These are phyloP conservation scores for Melanogaster broomeanus DNA, from an alignment of 768 basidiomycete genomes.

Conservation along the genomic window DNA sequence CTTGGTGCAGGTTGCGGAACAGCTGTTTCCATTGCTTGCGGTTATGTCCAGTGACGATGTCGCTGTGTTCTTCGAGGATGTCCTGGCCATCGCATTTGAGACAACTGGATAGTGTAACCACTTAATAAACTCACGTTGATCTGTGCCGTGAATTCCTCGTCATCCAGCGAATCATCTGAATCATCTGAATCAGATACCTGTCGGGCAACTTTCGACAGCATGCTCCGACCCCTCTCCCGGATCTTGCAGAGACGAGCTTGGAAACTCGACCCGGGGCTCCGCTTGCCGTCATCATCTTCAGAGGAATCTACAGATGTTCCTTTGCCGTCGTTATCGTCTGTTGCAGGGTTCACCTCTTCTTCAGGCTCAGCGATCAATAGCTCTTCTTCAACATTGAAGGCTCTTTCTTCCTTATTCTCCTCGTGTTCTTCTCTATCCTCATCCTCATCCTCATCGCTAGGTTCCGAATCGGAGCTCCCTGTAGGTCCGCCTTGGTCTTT, in stretches of 20 bases:
- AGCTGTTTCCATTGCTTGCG: slow-evolving; percentile 54
- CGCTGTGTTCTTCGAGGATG: slow-evolving; percentile 59
- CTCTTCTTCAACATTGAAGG: slow-evolving; percentile 47
- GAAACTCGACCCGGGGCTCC: slow-evolving; percentile 38
- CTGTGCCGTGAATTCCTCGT: slow-evolving; percentile 56
- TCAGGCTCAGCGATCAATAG: slow-evolving; percentile 41
- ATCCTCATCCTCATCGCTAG: slow-evolving; percentile 30
- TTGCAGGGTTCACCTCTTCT: neutral
- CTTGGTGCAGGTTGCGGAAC: slow-evolving; percentile 63
- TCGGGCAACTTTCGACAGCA: slow-evolving; percentile 8
- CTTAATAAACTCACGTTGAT: slow-evolving; percentile 49
- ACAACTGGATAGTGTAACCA: neutral
- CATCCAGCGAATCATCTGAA: slow-evolving; percentile 47
- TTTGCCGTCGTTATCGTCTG: slow-evolving; percentile 17
- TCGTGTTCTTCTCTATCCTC: slow-evolving; percentile 34
- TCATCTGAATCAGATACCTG: slow-evolving; percentile 24
- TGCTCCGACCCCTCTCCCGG: slow-evolving; percentile 25
- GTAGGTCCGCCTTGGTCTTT: slow-evolving; percentile 29
- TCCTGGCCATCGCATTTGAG: slow-evolving; percentile 52
- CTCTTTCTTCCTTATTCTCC: slow-evolving; percentile 37
- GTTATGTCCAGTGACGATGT: slow-evolving; percentile 44
- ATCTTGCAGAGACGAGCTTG: slow-evolving; percentile 35
- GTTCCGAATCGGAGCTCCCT: slow-evolving; percentile 28
- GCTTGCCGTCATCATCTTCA: slow-evolving; percentile 35
- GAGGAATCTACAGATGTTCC: slow-evolving; percentile 34